phyloP scores from a whole-genome alignment of 352 stramenopile genomes.

The Phytophthora sp. region DNA sequence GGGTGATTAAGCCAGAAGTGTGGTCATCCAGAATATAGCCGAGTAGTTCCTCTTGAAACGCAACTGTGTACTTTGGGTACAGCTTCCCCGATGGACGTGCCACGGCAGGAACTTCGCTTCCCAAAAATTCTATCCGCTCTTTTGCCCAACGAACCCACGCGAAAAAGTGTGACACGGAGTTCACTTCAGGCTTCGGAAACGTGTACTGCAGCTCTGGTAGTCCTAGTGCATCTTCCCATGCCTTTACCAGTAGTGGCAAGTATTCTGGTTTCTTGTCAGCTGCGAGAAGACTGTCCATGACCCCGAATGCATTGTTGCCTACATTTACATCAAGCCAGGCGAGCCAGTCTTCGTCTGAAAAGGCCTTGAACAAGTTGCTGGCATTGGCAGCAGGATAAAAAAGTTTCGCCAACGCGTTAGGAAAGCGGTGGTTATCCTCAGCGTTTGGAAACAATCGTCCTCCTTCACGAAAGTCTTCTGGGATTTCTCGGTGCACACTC shows the following conservation, averaged over 20 bases:
- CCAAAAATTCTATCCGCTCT: conserved; percentile 69
- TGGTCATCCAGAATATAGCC: conserved; percentile 68
- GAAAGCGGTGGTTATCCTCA: conserved; percentile 59
- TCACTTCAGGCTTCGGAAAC: conserved; percentile 61
- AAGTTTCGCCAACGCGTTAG: conserved; percentile 60
- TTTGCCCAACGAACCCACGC: conserved; percentile 85
- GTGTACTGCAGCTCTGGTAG: conserved; percentile 64
- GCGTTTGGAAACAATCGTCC: conserved; percentile 59
- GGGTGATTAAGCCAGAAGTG: conserved; percentile 46
- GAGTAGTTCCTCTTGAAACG: conserved; percentile 63
- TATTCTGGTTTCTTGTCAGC: conserved; percentile 52
- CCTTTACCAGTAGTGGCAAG: conserved; percentile 55
- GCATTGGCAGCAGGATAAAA: conserved; percentile 55
- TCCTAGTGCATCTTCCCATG: conserved; percentile 66
- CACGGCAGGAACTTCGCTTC: conserved; percentile 42
- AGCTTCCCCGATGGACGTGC: conserved; percentile 50
- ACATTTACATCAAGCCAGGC: conserved; percentile 68
- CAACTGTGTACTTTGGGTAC: conserved; percentile 70
- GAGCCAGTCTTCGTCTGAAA: conserved; percentile 63
- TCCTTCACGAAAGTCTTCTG: conserved; percentile 60
- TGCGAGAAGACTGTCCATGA: conserved; percentile 44
- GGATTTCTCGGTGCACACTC: conserved; percentile 36
- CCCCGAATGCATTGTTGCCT: conserved; percentile 48
- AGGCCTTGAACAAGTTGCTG: conserved; percentile 64
- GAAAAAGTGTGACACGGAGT: conserved; percentile 78